Conservation (phyloP, 2,329 filamentous ascomycete species). For the Xylariaceae sp. region DNA sequence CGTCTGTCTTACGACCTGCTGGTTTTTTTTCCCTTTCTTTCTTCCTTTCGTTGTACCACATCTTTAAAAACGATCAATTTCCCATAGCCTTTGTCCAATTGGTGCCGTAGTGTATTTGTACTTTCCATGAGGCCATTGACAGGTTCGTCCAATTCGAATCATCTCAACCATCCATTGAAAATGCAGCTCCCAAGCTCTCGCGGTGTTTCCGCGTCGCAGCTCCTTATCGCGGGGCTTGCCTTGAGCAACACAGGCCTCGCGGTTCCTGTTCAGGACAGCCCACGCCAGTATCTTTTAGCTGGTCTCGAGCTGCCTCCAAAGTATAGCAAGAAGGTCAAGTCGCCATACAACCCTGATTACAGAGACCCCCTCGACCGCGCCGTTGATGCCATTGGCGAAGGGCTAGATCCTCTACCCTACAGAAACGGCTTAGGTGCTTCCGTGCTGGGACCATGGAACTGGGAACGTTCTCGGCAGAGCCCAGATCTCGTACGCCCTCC, state of each 20-base stretch:
- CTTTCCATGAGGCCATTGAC: background rate
- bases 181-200: slow-evolving; percentile 21
- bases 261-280: slow-evolving; percentile 53
- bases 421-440: slow-evolving; percentile 68
- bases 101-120: background rate
- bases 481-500: slow-evolving; percentile 75
- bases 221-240: slow-evolving; percentile 35
- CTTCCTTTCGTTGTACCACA: background rate
- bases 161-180: background rate
- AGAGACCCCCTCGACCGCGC: slow-evolving; percentile 67
- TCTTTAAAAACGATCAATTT: slow-evolving; percentile 10
- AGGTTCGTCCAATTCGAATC: background rate
- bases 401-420: slow-evolving; percentile 69
- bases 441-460: slow-evolving; percentile 73
- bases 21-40: background rate
- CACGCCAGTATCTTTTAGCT: slow-evolving; percentile 59
- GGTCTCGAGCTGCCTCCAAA: slow-evolving; percentile 53
- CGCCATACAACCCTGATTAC: slow-evolving; percentile 65
- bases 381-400: slow-evolving; percentile 64
- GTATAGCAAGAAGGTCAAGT: slow-evolving; percentile 47
- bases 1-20: background rate
- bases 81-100: slow-evolving; percentile 3
- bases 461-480: slow-evolving; percentile 69
- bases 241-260: slow-evolving; percentile 35
- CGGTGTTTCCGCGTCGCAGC: slow-evolving; percentile 27